These are phyloP conservation scores for Coniella vitis DNA, from an alignment of 2,329 filamentous ascomycete genomes.

Conservation along the genomic window DNA sequence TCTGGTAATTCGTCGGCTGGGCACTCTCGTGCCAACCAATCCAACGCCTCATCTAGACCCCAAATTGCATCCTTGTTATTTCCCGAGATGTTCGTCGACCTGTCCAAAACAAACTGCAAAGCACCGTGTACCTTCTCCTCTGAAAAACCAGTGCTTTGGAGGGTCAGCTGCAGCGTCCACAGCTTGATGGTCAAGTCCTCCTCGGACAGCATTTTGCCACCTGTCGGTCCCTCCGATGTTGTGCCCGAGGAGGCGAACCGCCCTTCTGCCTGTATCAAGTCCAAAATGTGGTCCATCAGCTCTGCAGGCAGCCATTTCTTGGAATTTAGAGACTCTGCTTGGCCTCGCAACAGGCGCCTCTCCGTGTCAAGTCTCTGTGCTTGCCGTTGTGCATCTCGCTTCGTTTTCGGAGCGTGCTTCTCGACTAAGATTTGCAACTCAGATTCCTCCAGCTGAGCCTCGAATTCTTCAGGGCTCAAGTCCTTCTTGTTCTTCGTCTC, in stretches of 20 bases:
- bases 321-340: constrained; percentile 66
- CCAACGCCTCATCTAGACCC: constrained; percentile 80
- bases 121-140: constrained; percentile 55
- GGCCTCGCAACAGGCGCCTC: constrained; percentile 69
- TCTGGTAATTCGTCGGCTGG: constrained; percentile 60
- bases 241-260: constrained; percentile 48
- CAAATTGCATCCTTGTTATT: constrained; percentile 62
- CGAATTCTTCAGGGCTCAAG: constrained; percentile 80
- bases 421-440: constrained; percentile 85
- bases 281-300: constrained; percentile 69
- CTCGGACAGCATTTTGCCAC: constrained; percentile 55
- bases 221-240: constrained; percentile 35
- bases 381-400: constrained; percentile 72
- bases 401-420: constrained; percentile 71
- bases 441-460: constrained; percentile 81
- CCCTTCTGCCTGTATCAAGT: constrained; percentile 61
- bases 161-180: constrained; percentile 75
- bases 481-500: constrained; percentile 35
- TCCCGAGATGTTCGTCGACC: constrained; percentile 53
- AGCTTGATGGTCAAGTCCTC: constrained; percentile 74
- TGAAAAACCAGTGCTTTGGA: constrained; percentile 64
- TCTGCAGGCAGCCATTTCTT: constrained; percentile 76
- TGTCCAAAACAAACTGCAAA: constrained; percentile 59
- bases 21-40: constrained; percentile 83
- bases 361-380: constrained; percentile 76